phyloP scores from a whole-genome alignment of 768 basidiomycete species.

The Gloeostereum incarnatum region DNA sequence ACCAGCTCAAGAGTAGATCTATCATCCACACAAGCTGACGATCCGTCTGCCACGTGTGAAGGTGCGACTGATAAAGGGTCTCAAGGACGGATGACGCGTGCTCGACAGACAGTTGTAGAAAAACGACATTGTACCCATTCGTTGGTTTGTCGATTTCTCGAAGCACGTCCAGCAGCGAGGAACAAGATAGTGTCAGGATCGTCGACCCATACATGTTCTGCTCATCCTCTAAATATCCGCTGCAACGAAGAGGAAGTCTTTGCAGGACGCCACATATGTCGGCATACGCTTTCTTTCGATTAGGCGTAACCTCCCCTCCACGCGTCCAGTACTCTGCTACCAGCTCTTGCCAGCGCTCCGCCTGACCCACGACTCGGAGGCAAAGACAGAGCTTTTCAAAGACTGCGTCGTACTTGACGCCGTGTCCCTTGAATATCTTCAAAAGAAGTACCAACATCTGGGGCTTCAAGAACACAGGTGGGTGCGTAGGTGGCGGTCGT shows the following conservation, averaged over 20 bases:
- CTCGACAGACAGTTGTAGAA: background rate
- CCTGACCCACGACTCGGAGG: slow-evolving; percentile 7
- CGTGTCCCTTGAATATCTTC: slow-evolving; percentile 4
- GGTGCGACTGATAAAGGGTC: background rate
- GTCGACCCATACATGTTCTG: background rate
- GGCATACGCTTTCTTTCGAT: background rate
- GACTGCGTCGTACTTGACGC: slow-evolving; percentile 8
- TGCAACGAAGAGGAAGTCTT: background rate
- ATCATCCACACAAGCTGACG: background rate
- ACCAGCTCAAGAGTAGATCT: background rate
- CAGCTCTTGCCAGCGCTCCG: background rate
- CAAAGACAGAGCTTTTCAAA: slow-evolving; percentile 9
- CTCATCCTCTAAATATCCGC: background rate
- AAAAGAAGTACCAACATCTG: slow-evolving; percentile 8
- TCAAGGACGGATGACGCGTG: background rate
- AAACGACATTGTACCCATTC: background rate
- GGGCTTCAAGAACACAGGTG: slow-evolving; percentile 4
- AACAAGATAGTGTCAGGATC: background rate
- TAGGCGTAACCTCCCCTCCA: background rate
- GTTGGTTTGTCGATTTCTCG: background rate
- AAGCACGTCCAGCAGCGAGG: background rate
- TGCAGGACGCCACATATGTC: background rate
- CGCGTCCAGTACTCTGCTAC: background rate
- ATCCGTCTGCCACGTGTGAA: background rate
- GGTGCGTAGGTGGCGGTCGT: background rate